Conservation (phyloP, 2,329 filamentous ascomycete species). For the Tolypocladium tundrense region DNA sequence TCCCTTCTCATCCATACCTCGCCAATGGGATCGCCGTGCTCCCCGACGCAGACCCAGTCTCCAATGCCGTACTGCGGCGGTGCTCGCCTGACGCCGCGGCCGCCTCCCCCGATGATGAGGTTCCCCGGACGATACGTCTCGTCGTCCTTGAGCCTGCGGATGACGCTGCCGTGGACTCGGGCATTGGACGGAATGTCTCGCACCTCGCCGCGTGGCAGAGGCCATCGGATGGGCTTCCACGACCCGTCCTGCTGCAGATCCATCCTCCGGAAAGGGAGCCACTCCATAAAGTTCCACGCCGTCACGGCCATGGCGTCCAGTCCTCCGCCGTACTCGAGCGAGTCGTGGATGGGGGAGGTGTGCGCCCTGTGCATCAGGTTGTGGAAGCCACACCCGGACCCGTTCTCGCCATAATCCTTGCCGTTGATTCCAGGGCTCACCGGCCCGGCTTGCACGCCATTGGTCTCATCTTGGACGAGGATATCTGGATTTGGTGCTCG, state of each 20-base stretch:
- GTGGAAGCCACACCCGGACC: conserved; percentile 33
- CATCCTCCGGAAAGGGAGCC: conserved; percentile 71
- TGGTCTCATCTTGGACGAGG: conserved; percentile 9
- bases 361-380: conserved; percentile 48
- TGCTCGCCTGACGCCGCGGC: conserved; percentile 54
- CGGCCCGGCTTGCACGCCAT: conserved; percentile 8
- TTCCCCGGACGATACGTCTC: conserved; percentile 64
- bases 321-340: conserved; percentile 54
- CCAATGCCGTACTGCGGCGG: conserved; percentile 56
- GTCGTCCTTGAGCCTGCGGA: conserved; percentile 58
- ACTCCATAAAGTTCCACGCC: conserved; percentile 72
- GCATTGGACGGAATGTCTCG: conserved; percentile 65
- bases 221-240: conserved; percentile 75
- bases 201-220: conserved; percentile 65
- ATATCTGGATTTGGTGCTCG: conserved; percentile 12
- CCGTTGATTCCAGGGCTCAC: conserved; percentile 11
- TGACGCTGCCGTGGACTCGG: conserved; percentile 63
- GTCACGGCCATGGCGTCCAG: conserved; percentile 44
- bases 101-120: conserved; percentile 69
- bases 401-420: conserved; percentile 11
- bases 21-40: conserved; percentile 56
- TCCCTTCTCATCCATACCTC: conserved; percentile 49
- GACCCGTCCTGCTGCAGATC: conserved; percentile 61
- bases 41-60: conserved; percentile 57
- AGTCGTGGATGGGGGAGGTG: conserved; percentile 55